Evolutionary conservation across 202 grass and related monocot species (phyloP).

Genomic region (Thinopyrum obtusiflorum): DNA sequence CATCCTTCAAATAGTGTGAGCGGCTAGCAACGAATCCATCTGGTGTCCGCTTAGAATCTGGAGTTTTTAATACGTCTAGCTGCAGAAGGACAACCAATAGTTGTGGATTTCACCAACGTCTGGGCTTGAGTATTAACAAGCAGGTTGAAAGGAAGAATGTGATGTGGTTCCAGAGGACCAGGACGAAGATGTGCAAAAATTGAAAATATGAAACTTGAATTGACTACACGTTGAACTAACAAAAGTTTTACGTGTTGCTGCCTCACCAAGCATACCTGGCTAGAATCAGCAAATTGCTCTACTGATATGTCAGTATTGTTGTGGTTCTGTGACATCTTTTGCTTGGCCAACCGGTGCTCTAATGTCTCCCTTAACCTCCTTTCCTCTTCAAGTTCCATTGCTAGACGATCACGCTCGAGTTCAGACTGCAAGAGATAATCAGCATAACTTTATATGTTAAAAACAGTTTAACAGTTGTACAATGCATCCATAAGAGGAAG

Average conservation of each 20-base stretch:
- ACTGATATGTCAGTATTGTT: constrained; percentile 33
- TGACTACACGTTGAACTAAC: not conserved
- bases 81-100: constrained; percentile 28
- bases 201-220: not conserved
- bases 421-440: constrained; percentile 67
- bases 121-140: not conserved
- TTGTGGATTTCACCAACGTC: not conserved
- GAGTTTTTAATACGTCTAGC: constrained; percentile 59
- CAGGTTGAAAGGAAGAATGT: not conserved
- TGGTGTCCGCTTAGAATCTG: constrained; percentile 51
- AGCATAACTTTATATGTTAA: not conserved
- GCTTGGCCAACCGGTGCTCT: constrained; percentile 52
- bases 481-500: not conserved
- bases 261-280: constrained; percentile 48
- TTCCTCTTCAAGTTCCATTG: constrained; percentile 93
- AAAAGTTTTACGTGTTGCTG: not conserved
- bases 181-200: not conserved
- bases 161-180: not conserved
- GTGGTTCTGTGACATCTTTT: constrained; percentile 55
- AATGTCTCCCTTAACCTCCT: constrained; percentile 59
- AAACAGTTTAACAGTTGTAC: not conserved
- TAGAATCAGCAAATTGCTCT: constrained; percentile 38
- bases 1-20: constrained; percentile 47
- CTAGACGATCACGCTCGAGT: constrained; percentile 75
- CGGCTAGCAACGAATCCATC: constrained; percentile 59